Conservation (phyloP, 805 yeast genomes). For the Barnettozyma vustinii region DNA sequence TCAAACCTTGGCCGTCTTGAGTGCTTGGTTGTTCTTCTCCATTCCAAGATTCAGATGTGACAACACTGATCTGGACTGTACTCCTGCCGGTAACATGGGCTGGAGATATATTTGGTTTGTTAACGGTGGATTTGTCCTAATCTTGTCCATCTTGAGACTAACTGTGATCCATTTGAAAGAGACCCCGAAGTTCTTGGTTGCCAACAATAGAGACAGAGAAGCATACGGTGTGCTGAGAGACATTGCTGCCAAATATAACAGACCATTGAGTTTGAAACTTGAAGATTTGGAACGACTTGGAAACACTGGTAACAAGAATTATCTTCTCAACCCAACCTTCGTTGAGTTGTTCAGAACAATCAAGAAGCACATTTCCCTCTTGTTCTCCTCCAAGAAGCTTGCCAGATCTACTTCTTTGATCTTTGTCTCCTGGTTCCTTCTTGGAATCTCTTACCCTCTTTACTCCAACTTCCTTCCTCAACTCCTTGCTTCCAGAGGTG, state of each 20-base stretch:
- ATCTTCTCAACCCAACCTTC: slow-evolving; percentile 23
- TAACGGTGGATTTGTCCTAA: slow-evolving; percentile 43
- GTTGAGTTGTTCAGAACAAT: slow-evolving; percentile 26
- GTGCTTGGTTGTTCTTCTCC: slow-evolving; percentile 45
- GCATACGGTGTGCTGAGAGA: slow-evolving; percentile 38
- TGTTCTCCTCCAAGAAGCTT: slow-evolving; percentile 38
- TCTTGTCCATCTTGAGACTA: slow-evolving; percentile 42
- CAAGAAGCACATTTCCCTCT: slow-evolving; percentile 33
- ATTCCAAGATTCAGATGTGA: slow-evolving; percentile 42
- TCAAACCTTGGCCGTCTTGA: slow-evolving; percentile 41
- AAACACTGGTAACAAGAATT: slow-evolving; percentile 25
- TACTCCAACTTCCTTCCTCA: slow-evolving; percentile 48
- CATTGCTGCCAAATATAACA: slow-evolving; percentile 42
- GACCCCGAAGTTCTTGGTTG: slow-evolving; percentile 47
- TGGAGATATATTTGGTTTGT: slow-evolving; percentile 54
- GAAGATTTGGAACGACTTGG: slow-evolving; percentile 43
- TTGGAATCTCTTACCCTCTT: slow-evolving; percentile 49
- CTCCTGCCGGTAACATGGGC: slow-evolving; percentile 39
- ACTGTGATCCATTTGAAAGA: slow-evolving; percentile 39
- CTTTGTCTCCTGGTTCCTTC: slow-evolving; percentile 44
- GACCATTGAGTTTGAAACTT: slow-evolving; percentile 35
- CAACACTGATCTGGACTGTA: slow-evolving; percentile 35
- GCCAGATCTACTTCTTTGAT: slow-evolving; percentile 37
- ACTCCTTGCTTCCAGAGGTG: slow-evolving; percentile 44
- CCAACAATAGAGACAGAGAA: slow-evolving; percentile 43